A percentile compares a stretch with the other conserved stretches of the same genome.
Evolutionary conservation across 176 grass and related monocot genomes (phyloP).

Genomic region (Carex kokanica): DNA sequence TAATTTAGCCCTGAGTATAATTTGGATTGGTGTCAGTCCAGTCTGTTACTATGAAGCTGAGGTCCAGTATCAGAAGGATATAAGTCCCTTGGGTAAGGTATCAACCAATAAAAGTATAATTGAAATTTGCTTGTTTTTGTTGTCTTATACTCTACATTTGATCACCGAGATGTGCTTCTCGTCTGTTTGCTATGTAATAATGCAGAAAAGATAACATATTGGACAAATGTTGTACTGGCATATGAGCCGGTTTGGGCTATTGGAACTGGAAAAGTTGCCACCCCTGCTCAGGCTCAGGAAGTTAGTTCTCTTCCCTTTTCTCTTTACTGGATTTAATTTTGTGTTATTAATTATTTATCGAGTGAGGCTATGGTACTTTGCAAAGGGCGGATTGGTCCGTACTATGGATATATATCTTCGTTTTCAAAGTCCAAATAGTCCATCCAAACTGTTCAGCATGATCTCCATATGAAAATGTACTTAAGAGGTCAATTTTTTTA

Average conservation of each 20-base stretch:
- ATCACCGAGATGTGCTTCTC: background rate
- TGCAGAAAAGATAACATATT: constrained; percentile 60
- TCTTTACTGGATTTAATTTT: constrained; percentile 8
- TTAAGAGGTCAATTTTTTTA: too few relatives aligned
- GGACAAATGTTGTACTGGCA: constrained; percentile 76
- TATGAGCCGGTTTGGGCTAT: constrained; percentile 98
- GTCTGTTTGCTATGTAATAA: constrained; percentile 7
- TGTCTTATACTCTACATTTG: background rate
- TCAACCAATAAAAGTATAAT: background rate
- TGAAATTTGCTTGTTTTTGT: background rate
- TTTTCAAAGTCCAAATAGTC: too few relatives aligned
- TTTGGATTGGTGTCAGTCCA: background rate
- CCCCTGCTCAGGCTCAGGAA: constrained; percentile 77
- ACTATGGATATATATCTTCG: too few relatives aligned
- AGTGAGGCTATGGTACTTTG: too few relatives aligned
- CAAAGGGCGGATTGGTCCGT: too few relatives aligned
- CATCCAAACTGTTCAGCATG: too few relatives aligned
- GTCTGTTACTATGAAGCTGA: background rate
- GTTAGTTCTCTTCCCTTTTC: constrained; percentile 25
- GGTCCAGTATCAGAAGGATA: background rate
- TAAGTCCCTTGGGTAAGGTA: background rate
- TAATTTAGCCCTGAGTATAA: background rate
- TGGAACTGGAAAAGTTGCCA: constrained; percentile 85
- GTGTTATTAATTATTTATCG: background rate
- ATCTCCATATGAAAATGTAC: too few relatives aligned